phyloP scores from a whole-genome alignment of 306 rosid genomes.

The Lagenaria siceraria region DNA sequence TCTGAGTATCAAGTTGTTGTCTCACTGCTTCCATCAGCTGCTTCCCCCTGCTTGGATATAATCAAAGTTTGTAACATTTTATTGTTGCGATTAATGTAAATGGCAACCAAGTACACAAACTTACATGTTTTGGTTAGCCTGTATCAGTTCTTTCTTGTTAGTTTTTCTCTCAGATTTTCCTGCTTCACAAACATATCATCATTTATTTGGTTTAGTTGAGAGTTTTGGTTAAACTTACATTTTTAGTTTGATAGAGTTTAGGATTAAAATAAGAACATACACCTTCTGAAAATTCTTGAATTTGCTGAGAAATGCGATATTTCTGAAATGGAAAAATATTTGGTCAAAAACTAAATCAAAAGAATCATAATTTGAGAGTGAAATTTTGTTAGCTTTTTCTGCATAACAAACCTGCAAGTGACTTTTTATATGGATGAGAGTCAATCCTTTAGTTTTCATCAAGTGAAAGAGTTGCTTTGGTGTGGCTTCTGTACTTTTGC shows the following conservation, averaged over 20 bases:
- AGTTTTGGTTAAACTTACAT: background rate
- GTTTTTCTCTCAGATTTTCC: background rate
- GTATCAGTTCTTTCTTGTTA: background rate
- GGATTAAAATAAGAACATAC: background rate
- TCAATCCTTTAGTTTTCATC: slow-evolving; percentile 3
- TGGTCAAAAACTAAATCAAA: background rate
- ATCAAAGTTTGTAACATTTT: background rate
- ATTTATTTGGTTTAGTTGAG: background rate
- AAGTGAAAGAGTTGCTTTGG: slow-evolving; percentile 3
- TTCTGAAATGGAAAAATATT: background rate
- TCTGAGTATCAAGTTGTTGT: background rate
- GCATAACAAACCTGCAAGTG: slow-evolving; percentile 4
- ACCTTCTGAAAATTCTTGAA: background rate
- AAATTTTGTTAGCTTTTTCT: background rate
- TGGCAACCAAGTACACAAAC: background rate
- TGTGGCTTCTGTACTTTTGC: slow-evolving; percentile 1
- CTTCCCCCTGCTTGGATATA: background rate
- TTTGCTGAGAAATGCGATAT: background rate
- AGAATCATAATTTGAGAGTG: background rate
- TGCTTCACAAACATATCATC: background rate
- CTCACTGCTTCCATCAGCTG: background rate
- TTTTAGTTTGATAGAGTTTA: background rate
- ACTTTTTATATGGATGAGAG: slow-evolving; percentile 4
- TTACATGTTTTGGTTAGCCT: background rate
- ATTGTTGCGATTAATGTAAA: background rate